A percentile compares a stretch with the other conserved stretches of the same genome.
phyloP scores from a whole-genome alignment of 495 filamentous ascomycete species.

The Penicillium crystallinum region DNA sequence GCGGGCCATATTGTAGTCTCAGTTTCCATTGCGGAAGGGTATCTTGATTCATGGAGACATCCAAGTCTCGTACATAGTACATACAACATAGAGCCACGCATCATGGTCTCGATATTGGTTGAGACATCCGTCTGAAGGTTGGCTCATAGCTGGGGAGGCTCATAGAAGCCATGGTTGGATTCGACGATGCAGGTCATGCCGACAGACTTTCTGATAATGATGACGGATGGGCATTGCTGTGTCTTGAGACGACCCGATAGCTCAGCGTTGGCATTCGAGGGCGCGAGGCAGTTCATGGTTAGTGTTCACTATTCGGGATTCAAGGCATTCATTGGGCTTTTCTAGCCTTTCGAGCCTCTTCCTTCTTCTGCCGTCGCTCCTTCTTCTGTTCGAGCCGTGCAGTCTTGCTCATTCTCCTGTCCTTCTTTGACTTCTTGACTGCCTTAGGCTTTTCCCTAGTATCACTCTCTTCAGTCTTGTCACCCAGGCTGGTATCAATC shows the following conservation, averaged over 20 bases:
- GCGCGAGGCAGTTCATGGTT: background rate
- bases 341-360: slow-evolving; percentile 26
- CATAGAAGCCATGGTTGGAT: background rate
- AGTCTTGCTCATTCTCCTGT: slow-evolving; percentile 27
- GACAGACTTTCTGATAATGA: background rate
- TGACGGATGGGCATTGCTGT: background rate
- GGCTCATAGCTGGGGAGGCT: background rate
- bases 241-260: background rate
- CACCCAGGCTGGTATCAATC: background rate
- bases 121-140: background rate
- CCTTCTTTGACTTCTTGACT: slow-evolving; percentile 17
- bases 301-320: background rate
- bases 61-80: slow-evolving; percentile 7
- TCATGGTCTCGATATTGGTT: background rate
- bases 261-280: background rate
- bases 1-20: background rate
- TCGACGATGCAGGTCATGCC: background rate
- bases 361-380: slow-evolving; percentile 38
- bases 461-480: slow-evolving; percentile 14
- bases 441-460: slow-evolving; percentile 19
- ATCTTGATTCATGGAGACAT: slow-evolving; percentile 13
- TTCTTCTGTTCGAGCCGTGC: slow-evolving; percentile 27
- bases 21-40: slow-evolving; percentile 5
- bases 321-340: slow-evolving; percentile 18
- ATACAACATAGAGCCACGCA: background rate